These are phyloP conservation scores for Wickerhamiella domercqiae DNA, from an alignment of 805 yeast genomes.

Conservation along the genomic window DNA sequence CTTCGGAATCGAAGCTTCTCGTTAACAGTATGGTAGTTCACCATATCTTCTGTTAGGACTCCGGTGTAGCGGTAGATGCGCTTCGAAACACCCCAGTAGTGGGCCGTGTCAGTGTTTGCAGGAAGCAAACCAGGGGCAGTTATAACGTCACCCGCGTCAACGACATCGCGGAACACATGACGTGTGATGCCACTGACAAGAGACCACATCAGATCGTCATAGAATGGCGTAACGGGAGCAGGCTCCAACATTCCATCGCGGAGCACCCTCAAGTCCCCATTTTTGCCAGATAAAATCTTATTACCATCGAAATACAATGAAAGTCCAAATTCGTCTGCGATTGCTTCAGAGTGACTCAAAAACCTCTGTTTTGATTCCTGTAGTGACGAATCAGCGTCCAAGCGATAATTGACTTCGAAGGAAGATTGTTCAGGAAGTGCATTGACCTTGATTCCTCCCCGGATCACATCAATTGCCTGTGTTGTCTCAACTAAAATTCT, in stretches of 20 bases:
- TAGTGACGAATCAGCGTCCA: conserved; percentile 40
- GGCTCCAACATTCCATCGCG: conserved; percentile 28
- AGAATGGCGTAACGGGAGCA: conserved; percentile 37
- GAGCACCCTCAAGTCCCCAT: conserved; percentile 31
- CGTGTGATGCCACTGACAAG: conserved; percentile 47
- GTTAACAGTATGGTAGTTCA: conserved; percentile 41
- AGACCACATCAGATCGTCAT: conserved; percentile 32
- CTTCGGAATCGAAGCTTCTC: conserved; percentile 39
- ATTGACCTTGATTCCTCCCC: conserved; percentile 62
- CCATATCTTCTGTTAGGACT: conserved; percentile 12
- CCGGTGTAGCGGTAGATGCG: conserved; percentile 36
- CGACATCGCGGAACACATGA: conserved; percentile 37
- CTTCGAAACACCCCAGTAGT: conserved; percentile 46
- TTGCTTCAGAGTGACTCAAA: conserved; percentile 23
- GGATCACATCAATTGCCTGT: conserved; percentile 50
- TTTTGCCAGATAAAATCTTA: conserved; percentile 15
- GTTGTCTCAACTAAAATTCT: conserved; percentile 41
- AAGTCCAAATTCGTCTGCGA: conserved; percentile 34
- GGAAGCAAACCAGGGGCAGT: conserved; percentile 47
- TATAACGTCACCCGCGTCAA: conserved; percentile 20
- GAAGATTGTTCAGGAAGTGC: conserved; percentile 55
- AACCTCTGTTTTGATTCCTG: conserved; percentile 26
- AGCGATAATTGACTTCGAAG: conserved; percentile 46
- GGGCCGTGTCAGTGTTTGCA: conserved; percentile 57
- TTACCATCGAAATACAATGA: conserved; percentile 30